These are phyloP conservation scores for Aspergillus heteromorphus DNA, from an alignment of 495 filamentous ascomycete genomes.

Conservation along the genomic window DNA sequence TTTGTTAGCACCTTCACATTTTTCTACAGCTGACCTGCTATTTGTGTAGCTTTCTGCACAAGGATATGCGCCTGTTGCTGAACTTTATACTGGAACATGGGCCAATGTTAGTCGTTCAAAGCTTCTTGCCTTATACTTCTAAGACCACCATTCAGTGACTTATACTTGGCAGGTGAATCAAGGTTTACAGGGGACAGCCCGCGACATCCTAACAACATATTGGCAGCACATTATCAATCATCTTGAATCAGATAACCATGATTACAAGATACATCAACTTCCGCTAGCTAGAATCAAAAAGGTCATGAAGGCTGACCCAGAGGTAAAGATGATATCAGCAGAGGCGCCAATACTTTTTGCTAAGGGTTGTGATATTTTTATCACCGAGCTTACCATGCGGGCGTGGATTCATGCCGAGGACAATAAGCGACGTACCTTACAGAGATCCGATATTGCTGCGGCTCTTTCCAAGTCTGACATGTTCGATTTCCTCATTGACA, in stretches of 20 bases:
- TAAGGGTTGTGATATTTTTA: conserved; percentile 99
- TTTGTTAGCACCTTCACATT: neutral
- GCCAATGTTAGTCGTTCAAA: conserved; percentile 69
- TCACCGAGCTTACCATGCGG: conserved; percentile 97
- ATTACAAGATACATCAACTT: conserved; percentile 96
- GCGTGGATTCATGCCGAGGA: conserved; percentile 99
- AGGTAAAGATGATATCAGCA: conserved; percentile 99
- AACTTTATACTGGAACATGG: conserved; percentile 91
- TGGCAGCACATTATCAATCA: conserved; percentile 98
- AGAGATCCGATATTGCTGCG: conserved; percentile 92
- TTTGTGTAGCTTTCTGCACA: conserved; percentile 57
- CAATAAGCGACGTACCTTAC: conserved; percentile 93
- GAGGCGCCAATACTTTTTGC: conserved; percentile 97
- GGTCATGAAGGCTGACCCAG: conserved; percentile 98
- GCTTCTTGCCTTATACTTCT: too few species aligned
- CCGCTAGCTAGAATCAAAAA: conserved; percentile 98
- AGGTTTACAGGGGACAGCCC: conserved; percentile 86
- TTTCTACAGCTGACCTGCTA: conserved; percentile 12
- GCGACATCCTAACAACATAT: conserved; percentile 95
- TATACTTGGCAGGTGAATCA: conserved; percentile 70
- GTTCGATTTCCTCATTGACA: conserved; percentile 99
- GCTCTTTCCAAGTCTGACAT: conserved; percentile 96
- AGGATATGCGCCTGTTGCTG: conserved; percentile 75
- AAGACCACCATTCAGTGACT: neutral
- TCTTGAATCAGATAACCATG: conserved; percentile 89